Conservation (phyloP, 2,329 filamentous ascomycete species). For the Claviceps sp. region DNA sequence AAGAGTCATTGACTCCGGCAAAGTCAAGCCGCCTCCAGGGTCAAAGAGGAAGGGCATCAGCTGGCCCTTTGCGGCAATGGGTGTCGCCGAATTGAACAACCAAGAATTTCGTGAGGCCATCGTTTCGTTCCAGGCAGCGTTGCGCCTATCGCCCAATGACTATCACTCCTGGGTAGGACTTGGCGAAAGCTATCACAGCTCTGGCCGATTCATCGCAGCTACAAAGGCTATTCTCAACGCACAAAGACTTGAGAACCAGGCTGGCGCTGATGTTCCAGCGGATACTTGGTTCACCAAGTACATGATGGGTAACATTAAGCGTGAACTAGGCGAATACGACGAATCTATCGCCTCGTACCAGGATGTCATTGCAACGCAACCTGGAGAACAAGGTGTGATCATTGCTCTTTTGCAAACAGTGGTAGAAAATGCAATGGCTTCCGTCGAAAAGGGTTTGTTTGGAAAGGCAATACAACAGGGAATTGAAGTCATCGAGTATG, state of each 20-base stretch:
- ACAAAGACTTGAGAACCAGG: conserved; percentile 54
- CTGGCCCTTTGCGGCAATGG: conserved; percentile 90
- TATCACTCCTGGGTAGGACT: conserved; percentile 95
- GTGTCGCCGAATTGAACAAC: conserved; percentile 88
- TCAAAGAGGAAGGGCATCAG: conserved; percentile 88
- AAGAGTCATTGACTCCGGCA: conserved; percentile 87
- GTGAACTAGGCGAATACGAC: conserved; percentile 82
- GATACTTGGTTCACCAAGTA: conserved; percentile 94
- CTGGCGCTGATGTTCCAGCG: conserved; percentile 34
- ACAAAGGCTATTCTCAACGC: conserved; percentile 83
- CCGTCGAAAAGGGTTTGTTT: conserved; percentile 71
- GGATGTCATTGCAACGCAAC: conserved; percentile 53
- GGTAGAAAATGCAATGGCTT: conserved; percentile 66
- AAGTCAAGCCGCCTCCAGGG: conserved; percentile 76
- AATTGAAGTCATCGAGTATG: conserved; percentile 53
- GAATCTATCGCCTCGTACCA: conserved; percentile 67
- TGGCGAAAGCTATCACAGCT: conserved; percentile 94
- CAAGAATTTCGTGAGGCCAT: conserved; percentile 83
- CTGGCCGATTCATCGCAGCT: conserved; percentile 85
- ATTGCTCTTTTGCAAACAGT: conserved; percentile 81
- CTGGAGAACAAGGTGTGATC: conserved; percentile 70
- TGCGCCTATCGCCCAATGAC: conserved; percentile 71
- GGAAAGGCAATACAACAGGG: conserved; percentile 68
- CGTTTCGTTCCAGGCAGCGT: conserved; percentile 78
- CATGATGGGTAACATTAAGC: conserved; percentile 89